Evolutionary conservation across 1,284 basidiomycete species (phyloP), one percentile per base, ranked within the genome.

Genomic region (Malassezia obtusa): DNA sequence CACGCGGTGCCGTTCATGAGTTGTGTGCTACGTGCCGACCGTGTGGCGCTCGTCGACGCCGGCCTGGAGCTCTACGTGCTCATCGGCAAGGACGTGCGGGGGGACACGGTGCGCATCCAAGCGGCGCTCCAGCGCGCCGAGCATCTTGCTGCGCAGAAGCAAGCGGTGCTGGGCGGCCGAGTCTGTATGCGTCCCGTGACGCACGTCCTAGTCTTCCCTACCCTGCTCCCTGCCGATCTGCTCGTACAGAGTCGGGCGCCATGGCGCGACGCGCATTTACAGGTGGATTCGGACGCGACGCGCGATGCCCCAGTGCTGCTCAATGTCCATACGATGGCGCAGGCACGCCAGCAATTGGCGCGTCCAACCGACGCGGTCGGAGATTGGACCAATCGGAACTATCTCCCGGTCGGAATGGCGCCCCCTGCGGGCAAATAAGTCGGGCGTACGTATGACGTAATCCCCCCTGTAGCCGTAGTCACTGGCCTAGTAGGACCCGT

Each of bases 161-260:
- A 63, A 28, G 31, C 30, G 7, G 54, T 52, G 4, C 38, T 19
- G 15, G 31, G 25, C 31, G 44, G 17, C 28, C 32, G 12, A 10
- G n/a, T 17, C 12, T 14, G 39, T 24, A 45, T 52, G 37, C 53
- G 57, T 19, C 54, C 62, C 7, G 60, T 63, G 4, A 58, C 63
- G n/a, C 66, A 68, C 45, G 61, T 67, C n/a, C 40, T 70, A 21
- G 53, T 64, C 11, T 56, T 62, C 9, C 68, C 68, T 1, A 62
- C 56, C 2, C 50, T 57, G 45, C 32, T 62, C 7, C 68, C 68
- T 14, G 17, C 45, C 26, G 68, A 70, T 35, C 32, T 70, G 2
- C 49, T 49, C 12, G 48, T 60, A 4, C 51, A 61, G 10, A 52
- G 62, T 8, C 62, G 68, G 21, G 56, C 56, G 14, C 61, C 60